Evolutionary conservation across 2,329 filamentous ascomycete genomes (phyloP), one percentile per base, ranked within the genome.

Genomic region (Verticillium alfalfae): DNA sequence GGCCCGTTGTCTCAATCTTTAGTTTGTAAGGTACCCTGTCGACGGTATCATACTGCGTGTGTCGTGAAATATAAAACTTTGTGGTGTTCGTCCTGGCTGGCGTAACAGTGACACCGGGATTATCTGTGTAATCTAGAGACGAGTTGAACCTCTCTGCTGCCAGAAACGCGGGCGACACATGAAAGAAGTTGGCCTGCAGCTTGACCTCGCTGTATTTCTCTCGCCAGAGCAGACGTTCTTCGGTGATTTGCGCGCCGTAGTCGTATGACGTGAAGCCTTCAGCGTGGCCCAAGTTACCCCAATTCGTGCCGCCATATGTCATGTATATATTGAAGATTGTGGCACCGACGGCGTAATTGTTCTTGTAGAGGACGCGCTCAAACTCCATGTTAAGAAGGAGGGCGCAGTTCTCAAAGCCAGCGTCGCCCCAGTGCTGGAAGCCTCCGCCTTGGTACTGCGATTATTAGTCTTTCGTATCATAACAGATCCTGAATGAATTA

Each of bases 141-240:
- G 38, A 34, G 26, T 58, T 58, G 38, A 58, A 58, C 22, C 57
- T 38, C 38, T 58, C 57, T 0, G 87, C 83, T 2, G 83, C 83
- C 18, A 92, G 75, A 67, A 91, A 93, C 0, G 83, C 85, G 0
- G 89, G 88, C 0, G 89, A 91, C 0, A 87, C 88, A 67, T 88
- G 88, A 59, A 91, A 73, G 72, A 94, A 94, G 67, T 91, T 89
- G 34, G 85, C 89, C 65, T 91, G 78, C 1, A 94, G 82, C 69
- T 94, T 95, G 34, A 91, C 78, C 71, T 95, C 90, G 52, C 86
- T 88, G 71, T 92, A 94, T 71, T 94, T 94, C 70, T 93, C 89
- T 2, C 90, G 83, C 34, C 81, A 76, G 3, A 94, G 78, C 1
- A 82, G 82, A 31, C 91, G 82, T 52, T 90, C 86, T 69, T 95